These are phyloP conservation scores for Coemansia sp. DNA, from an alignment of 192 early-diverging fungal species.

Conservation along the genomic window DNA sequence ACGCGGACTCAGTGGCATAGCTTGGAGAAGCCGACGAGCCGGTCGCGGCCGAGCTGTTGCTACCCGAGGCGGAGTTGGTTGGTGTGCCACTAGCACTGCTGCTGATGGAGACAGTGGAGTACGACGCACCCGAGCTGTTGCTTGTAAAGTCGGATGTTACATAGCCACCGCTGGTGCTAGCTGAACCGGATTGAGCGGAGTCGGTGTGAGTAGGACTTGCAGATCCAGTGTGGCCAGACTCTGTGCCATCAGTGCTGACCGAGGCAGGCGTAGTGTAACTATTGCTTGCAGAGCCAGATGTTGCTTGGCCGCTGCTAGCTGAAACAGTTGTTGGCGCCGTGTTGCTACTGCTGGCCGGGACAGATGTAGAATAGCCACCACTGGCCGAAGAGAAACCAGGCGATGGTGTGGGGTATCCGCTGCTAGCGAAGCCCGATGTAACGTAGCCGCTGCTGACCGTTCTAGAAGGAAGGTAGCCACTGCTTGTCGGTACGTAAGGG, in stretches of 20 bases:
- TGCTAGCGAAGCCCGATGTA: neutral
- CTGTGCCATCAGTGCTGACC: neutral
- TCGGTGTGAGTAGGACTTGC: neutral
- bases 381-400: neutral
- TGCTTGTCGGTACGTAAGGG: neutral
- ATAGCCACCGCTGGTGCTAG: neutral
- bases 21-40: neutral
- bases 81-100: neutral
- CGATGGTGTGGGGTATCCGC: neutral
- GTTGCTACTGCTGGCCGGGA: neutral
- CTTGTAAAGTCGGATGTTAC: neutral
- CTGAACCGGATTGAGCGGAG: neutral
- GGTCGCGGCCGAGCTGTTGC: neutral
- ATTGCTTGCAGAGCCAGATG: neutral
- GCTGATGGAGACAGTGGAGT: neutral
- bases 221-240: neutral
- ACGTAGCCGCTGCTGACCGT: neutral
- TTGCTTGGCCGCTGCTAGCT: neutral
- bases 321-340: neutral
- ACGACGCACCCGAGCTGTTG: neutral
- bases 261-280: neutral
- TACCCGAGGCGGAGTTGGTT: neutral
- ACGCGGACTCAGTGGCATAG: neutral
- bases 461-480: neutral
- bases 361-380: neutral